Conservation (phyloP, 2,329 filamentous ascomycete species). For the Fusarium chaquense region DNA sequence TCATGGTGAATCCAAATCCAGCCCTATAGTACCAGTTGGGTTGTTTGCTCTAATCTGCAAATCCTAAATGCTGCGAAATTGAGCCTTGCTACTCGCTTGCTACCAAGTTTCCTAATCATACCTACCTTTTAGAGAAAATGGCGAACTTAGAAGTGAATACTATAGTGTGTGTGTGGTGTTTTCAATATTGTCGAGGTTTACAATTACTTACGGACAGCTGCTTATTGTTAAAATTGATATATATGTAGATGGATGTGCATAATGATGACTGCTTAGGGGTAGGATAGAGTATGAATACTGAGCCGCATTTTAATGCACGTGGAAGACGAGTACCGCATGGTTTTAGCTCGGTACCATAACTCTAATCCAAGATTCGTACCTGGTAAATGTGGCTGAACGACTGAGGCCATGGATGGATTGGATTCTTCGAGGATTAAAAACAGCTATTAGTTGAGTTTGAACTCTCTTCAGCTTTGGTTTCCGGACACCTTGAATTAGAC, state of each 20-base stretch:
- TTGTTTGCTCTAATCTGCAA: background rate
- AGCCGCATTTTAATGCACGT: constrained; percentile 25
- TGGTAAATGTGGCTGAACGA: constrained; percentile 24
- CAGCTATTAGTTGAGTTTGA: background rate
- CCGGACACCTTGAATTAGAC: background rate
- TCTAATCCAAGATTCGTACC: constrained; percentile 15
- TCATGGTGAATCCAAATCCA: background rate
- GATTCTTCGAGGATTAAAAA: background rate
- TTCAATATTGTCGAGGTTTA: background rate
- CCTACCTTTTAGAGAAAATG: background rate
- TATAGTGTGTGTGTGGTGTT: background rate
- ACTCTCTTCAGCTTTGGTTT: background rate
- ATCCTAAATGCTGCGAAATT: background rate
- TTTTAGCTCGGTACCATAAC: constrained; percentile 11
- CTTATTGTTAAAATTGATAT: background rate
- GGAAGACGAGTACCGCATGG: background rate
- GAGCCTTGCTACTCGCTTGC: background rate
- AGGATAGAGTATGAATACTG: background rate
- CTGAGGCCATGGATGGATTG: constrained; percentile 17
- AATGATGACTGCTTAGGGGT: background rate
- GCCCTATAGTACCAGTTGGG: background rate
- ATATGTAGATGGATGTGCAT: background rate
- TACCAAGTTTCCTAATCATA: background rate
- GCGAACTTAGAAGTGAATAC: background rate
- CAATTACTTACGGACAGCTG: background rate